A percentile compares a stretch with the other conserved stretches of the same genome.
These are phyloP conservation scores for Rhizopus arrhizus DNA, from an alignment of 371 early-diverging fungal genomes.

Conservation along the genomic window DNA sequence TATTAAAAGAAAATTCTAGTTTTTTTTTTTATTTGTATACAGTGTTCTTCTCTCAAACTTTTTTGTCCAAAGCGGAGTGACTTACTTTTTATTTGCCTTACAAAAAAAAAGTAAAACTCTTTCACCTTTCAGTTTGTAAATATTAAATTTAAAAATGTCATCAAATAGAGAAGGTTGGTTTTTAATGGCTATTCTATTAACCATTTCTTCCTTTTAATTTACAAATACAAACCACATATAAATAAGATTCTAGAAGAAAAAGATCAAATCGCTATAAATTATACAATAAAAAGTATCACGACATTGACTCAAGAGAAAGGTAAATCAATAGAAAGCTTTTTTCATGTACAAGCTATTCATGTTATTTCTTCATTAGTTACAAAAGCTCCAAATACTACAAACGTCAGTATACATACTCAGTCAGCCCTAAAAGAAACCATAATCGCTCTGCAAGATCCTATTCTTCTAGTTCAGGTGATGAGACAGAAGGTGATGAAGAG, in stretches of 20 bases:
- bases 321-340: constrained; percentile 3
- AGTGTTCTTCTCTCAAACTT: background rate
- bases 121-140: background rate
- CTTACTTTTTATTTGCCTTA: background rate
- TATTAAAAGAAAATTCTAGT: background rate
- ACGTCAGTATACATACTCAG: constrained; percentile 8
- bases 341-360: background rate
- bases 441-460: constrained; percentile 20
- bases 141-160: constrained; percentile 10
- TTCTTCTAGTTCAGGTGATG: constrained; percentile 17
- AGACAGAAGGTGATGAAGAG: constrained; percentile 73
- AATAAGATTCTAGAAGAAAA: constrained; percentile 20
- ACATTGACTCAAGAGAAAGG: constrained; percentile 9
- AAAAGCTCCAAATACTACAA: constrained; percentile 3
- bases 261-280: constrained; percentile 11
- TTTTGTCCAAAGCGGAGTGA: background rate
- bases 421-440: constrained; percentile 9
- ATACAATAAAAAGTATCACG: constrained; percentile 13
- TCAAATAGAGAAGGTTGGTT: constrained; percentile 27
- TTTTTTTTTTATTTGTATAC: background rate
- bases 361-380: background rate
- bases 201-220: background rate
- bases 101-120: background rate
- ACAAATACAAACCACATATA: background rate
- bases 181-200: background rate